A percentile compares a stretch with the other conserved stretches of the same genome.
These are phyloP conservation scores for Alnus rubra DNA, from an alignment of 306 rosid genomes.

Conservation along the genomic window DNA sequence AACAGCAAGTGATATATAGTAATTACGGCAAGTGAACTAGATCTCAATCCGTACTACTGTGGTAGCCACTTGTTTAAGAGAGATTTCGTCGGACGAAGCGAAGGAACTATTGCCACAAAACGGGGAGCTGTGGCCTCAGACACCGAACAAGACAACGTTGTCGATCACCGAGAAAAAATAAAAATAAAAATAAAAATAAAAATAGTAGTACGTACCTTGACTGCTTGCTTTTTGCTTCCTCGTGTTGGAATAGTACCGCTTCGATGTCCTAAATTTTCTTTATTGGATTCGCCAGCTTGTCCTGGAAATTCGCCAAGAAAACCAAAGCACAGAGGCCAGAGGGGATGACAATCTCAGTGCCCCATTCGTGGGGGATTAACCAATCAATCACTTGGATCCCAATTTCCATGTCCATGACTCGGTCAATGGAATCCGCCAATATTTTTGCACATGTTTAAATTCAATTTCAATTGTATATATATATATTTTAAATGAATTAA, in stretches of 20 bases:
- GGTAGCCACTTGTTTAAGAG: too few relatives aligned
- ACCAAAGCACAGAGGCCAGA: too few relatives aligned
- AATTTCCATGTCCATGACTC: neutral
- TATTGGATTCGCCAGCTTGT: slow-evolving; percentile 31
- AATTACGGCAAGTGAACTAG: too few relatives aligned
- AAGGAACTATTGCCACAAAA: neutral
- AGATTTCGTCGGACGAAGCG: neutral
- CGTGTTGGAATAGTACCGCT: slow-evolving; percentile 3
- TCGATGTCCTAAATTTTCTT: slow-evolving; percentile 12
- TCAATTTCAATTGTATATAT: neutral
- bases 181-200: neutral
- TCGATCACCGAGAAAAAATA: neutral
- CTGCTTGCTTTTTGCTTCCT: neutral
- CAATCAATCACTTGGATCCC: slow-evolving; percentile 2
- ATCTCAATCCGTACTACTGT: too few relatives aligned
- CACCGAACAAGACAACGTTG: neutral
- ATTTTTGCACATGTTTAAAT: slow-evolving; percentile 22
- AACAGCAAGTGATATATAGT: too few relatives aligned
- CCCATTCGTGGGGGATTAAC: slow-evolving; percentile 29
- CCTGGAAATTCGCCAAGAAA: slow-evolving; percentile 7
- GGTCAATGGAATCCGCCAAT: neutral
- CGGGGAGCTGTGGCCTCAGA: neutral
- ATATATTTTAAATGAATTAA: too few relatives aligned
- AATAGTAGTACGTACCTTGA: neutral
- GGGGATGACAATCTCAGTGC: neutral